Evolutionary conservation across 306 rosid species (phyloP), one percentile per base, ranked within the genome.

Genomic region (Astragalus glycyphyllos): DNA sequence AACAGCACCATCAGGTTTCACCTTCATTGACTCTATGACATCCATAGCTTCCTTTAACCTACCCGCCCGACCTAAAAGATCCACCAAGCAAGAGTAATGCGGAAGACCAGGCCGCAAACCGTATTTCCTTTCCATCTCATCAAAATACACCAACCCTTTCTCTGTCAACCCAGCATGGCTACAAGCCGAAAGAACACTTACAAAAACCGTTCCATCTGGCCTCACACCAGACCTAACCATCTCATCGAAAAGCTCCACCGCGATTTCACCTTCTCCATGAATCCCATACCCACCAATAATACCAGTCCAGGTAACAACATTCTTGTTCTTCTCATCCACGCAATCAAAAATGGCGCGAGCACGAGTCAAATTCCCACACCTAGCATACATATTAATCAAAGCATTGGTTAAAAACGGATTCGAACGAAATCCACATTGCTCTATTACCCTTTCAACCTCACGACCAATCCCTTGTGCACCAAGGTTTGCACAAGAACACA

Each of bases 61-160:
- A 14, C 97, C 96, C 0, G 96, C 96, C 11, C 98, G 84, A 12
- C 97, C 98, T 71, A 93, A 75, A 50, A 90, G 96, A 87, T 93
- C 98, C 76, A 90, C 97, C 84, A 85, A 42, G 65, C 98, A 93
- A 35, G 92, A 87, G 65, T 87, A 87, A 63, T 93, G 96, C 89
- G 87, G 89, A 0, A 82, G 89, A 68, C 96, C 95, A 7, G 85
- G 92, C 68, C 71, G 59, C 86, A 94, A 75, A 41, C 83, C 70
- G 11, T 87, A 87, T 34, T 44, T 80, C 73, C 53, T 78, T 69
- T 76, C 57, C 96, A 90, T 94, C 8, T 71, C 78, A 16, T 80
- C 76, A 66, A 90, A 94, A 74, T 84, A 89, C 17, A 78, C 76
- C 75, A 90, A 59, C 16, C 97, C 98, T 81, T 69, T 78, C 29